Percentiles rank a stretch among this genome's conserved stretches.
phyloP scores from a whole-genome alignment of 2,329 filamentous ascomycete genomes.

The Sordariomycetes sp. region DNA sequence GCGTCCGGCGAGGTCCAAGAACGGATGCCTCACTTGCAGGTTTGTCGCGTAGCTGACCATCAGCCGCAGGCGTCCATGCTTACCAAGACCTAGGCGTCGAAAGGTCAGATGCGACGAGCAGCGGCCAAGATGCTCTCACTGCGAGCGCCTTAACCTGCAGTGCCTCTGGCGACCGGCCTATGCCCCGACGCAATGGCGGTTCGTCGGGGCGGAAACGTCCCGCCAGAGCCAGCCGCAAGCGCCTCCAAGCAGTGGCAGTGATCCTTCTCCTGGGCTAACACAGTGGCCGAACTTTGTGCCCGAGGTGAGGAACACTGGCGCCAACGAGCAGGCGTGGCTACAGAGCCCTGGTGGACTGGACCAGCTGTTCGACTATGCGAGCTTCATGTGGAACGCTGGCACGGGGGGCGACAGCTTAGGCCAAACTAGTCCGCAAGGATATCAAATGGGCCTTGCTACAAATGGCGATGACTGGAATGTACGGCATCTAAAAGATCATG shows the following conservation, averaged over 20 bases:
- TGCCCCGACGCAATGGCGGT: no score
- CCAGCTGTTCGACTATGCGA: conserved; percentile 36
- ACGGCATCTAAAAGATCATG: no score
- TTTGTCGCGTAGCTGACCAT: conserved; percentile 14
- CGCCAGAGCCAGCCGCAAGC: conserved; percentile 7
- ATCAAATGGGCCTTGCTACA: not conserved
- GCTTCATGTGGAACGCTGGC: conserved; percentile 42
- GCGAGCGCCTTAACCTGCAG: conserved; percentile 5
- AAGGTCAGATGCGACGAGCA: conserved; percentile 6
- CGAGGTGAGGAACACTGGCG: not conserved
- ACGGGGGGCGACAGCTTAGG: not conserved
- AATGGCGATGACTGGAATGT: no score
- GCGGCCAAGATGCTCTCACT: conserved; percentile 4
- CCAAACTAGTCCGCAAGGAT: not conserved
- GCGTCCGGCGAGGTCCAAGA: conserved; percentile 1
- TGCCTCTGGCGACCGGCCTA: conserved; percentile 37
- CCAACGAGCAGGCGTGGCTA: no score
- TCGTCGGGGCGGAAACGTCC: no score
- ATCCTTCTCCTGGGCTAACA: conserved; percentile 14
- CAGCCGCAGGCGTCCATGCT: no score
- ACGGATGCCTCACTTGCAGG: conserved; percentile 10
- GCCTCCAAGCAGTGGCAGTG: conserved; percentile 34
- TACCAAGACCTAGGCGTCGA: no score
- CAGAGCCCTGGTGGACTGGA: no score
- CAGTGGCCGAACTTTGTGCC: not conserved